Evolutionary conservation across 1,284 basidiomycete species (phyloP).

Genomic region (Austroboletus niveus): DNA sequence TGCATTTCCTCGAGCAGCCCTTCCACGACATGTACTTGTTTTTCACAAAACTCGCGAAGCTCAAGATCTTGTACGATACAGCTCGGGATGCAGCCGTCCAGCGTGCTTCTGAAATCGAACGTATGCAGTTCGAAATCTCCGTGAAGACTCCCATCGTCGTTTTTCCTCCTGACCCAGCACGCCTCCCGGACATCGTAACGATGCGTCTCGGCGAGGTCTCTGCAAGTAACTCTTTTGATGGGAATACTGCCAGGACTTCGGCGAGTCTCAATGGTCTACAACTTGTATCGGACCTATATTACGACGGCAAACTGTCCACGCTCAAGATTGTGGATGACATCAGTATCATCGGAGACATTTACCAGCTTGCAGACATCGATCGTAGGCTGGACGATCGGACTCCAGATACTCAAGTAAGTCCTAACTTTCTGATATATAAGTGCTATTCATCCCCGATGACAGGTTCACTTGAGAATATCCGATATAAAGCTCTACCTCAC

Average conservation of each 20-base stretch:
- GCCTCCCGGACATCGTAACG: slow-evolving; percentile 69
- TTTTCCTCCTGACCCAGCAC: slow-evolving; percentile 73
- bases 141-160: slow-evolving; percentile 93
- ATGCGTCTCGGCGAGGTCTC: slow-evolving; percentile 89
- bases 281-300: slow-evolving; percentile 68
- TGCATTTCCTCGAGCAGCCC: slow-evolving; percentile 88
- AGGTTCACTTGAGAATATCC: slow-evolving; percentile 80
- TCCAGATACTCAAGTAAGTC: slow-evolving; percentile 70
- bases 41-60: slow-evolving; percentile 82
- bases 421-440: neutral
- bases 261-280: slow-evolving; percentile 88
- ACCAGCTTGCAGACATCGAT: slow-evolving; percentile 59
- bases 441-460: slow-evolving; percentile 5
- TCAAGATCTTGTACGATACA: slow-evolving; percentile 96
- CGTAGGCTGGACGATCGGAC: slow-evolving; percentile 46
- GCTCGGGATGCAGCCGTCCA: slow-evolving; percentile 92
- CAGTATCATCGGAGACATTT: slow-evolving; percentile 69
- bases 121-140: slow-evolving; percentile 89
- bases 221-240: slow-evolving; percentile 78
- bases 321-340: slow-evolving; percentile 96
- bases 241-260: slow-evolving; percentile 57
- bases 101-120: slow-evolving; percentile 83
- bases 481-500: slow-evolving; percentile 91
- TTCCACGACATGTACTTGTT: slow-evolving; percentile 86
- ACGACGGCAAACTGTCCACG: slow-evolving; percentile 46